Percentiles rank a stretch among this genome's conserved stretches.
Evolutionary conservation across 2,329 filamentous ascomycete genomes (phyloP).

Genomic region (Penicillium crustosum): DNA sequence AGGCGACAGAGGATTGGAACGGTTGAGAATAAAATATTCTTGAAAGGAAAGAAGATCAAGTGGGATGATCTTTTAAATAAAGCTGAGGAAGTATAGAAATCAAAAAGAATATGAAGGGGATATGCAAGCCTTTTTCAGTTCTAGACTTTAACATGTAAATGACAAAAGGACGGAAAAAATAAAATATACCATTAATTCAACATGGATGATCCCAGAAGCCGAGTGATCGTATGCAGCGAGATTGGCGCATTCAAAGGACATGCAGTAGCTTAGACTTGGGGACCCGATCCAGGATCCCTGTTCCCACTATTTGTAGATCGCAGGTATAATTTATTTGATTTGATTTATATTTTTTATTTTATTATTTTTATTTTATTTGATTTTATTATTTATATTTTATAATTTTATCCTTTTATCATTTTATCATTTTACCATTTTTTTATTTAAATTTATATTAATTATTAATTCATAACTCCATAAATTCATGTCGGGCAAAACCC

Average conservation of each 20-base stretch:
- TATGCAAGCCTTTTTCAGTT: constrained; percentile 22
- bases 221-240: constrained; percentile 21
- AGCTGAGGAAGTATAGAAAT: not conserved
- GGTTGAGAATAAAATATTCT: constrained; percentile 10
- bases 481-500: constrained; percentile 4
- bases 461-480: not conserved
- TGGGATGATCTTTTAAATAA: constrained; percentile 13
- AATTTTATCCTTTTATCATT: not conserved
- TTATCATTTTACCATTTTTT: not conserved
- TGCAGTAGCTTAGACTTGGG: constrained; percentile 19
- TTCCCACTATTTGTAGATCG: constrained; percentile 24
- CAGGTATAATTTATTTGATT: constrained; percentile 4
- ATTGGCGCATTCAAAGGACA: constrained; percentile 13
- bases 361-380: not conserved
- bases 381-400: not conserved
- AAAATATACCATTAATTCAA: constrained; percentile 5
- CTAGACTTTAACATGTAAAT: constrained; percentile 11
- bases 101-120: constrained; percentile 2
- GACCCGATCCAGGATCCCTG: constrained; percentile 23
- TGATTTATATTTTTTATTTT: not conserved
- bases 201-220: constrained; percentile 25
- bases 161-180: constrained; percentile 12
- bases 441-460: not conserved
- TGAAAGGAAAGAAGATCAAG: constrained; percentile 6
- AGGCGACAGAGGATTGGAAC: constrained; percentile 7